phyloP scores from a whole-genome alignment of 257 asterid genomes.

The Solanum paucissectum region DNA sequence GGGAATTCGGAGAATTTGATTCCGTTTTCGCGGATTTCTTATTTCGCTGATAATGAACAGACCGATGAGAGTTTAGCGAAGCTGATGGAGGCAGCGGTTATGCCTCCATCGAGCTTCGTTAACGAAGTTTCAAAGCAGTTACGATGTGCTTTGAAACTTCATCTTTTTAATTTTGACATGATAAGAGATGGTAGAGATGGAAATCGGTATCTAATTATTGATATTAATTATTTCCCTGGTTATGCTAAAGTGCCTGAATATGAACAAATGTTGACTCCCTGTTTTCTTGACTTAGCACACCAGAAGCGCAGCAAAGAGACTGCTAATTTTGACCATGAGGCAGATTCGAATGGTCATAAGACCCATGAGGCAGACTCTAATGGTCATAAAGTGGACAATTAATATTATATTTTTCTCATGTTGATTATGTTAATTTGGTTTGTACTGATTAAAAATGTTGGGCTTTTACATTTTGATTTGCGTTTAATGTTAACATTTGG shows the following conservation, averaged over 20 bases:
- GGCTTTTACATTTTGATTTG: not conserved
- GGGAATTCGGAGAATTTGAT: constrained; percentile 15
- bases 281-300: constrained; percentile 44
- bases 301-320: not conserved
- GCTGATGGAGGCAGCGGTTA: constrained; percentile 32
- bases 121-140: constrained; percentile 39
- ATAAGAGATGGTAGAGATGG: constrained; percentile 38
- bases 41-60: constrained; percentile 27
- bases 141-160: constrained; percentile 44
- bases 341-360: not conserved
- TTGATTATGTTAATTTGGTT: not conserved
- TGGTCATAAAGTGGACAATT: not conserved
- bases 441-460: not conserved
- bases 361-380: not conserved
- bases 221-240: constrained; percentile 85
- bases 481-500: not conserved
- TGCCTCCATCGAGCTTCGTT: constrained; percentile 53
- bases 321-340: not conserved
- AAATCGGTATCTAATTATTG: constrained; percentile 55
- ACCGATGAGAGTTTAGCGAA: constrained; percentile 18
- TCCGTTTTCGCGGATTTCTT: constrained; percentile 64
- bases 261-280: constrained; percentile 52
- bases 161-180: constrained; percentile 75
- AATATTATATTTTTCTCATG: not conserved
- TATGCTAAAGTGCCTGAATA: constrained; percentile 65